Base-by-base conservation (phyloP, 495 filamentous ascomycete species). In the Acidiella bohemica region DNA sequence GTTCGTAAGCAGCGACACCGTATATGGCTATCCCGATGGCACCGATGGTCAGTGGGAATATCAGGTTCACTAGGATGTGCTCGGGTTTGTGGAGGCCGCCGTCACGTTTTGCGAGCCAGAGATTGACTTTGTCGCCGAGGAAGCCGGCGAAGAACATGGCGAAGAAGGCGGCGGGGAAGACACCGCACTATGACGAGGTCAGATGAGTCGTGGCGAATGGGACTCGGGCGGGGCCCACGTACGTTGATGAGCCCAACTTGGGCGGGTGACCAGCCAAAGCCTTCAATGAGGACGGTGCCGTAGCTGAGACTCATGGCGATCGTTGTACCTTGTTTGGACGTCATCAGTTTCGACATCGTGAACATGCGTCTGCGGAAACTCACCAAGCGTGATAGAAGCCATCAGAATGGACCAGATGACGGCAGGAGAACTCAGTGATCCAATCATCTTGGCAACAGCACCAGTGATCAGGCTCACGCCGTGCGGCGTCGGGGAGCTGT, bases 251-350 rank as follows among this genome's bases (percentile, higher is more conserved):
- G 36, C 6, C 60, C 60, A 10, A 63, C 49, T 23, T 34, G 55
- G 21, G 44, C 39, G 2, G 59, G 46, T 7, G 53, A 31, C 59
- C 60, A 63, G 33, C 46, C 40, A 35, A 61, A 62, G 36, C 30
- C 46, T 18, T 52, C 36, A 31, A 58, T 34, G 1, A 65, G 53
- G 6, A 65, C 59, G 8, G 57, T 53, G 36, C 61, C 53, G 30
- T 65, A 65, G 0, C 58, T 56, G 14, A 65, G 41, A 0, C 57
- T 59, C 29, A 62, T 55, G 17, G 54, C 57, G n/a, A 63, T 45
- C 1, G 46, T 53, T n/a, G 43, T 48, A 0, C 61, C 61, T 0
- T 62, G 57, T 6, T n/a, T n/a, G n/a, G n/a, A n/a, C n/a, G n/a
- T n/a, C n/a, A n/a, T n/a, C n/a, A n/a, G n/a, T n/a, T n/a, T n/a